Evolutionary conservation across 805 yeast genomes (phyloP).

Genomic region (Cyberlindnera xylosilytica): DNA sequence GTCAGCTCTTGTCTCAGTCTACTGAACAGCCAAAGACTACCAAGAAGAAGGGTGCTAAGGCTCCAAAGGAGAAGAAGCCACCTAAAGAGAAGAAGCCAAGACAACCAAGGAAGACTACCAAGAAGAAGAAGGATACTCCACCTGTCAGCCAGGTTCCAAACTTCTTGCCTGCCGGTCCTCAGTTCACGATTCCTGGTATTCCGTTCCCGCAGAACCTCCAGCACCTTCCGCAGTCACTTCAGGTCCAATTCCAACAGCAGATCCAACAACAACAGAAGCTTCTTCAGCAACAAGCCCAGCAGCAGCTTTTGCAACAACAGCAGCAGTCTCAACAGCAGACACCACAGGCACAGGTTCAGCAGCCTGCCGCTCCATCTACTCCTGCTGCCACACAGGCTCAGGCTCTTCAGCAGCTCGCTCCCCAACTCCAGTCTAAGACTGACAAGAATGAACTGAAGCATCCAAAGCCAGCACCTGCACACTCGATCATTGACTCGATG

Average conservation of each 20-base stretch:
- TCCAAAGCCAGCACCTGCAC: slow-evolving; percentile 23
- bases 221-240: slow-evolving; percentile 21
- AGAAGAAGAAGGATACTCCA: slow-evolving; percentile 26
- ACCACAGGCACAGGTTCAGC: background rate
- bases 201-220: slow-evolving; percentile 24
- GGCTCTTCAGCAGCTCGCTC: background rate
- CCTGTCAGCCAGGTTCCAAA: slow-evolving; percentile 24
- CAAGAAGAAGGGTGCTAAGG: slow-evolving; percentile 19
- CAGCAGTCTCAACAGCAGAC: background rate
- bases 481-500: slow-evolving; percentile 21
- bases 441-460: slow-evolving; percentile 14
- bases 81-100: slow-evolving; percentile 27
- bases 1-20: slow-evolving; percentile 26
- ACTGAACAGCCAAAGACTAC: slow-evolving; percentile 14
- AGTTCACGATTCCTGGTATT: slow-evolving; percentile 16
- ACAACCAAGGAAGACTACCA: slow-evolving; percentile 27
- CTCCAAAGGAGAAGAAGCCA: slow-evolving; percentile 23
- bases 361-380: background rate
- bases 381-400: background rate
- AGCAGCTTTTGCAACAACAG: slow-evolving; percentile 7
- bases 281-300: slow-evolving; percentile 16
- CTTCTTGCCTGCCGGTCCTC: slow-evolving; percentile 20
- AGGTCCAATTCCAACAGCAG: slow-evolving; percentile 25
- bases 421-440: background rate
- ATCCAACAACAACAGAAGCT: slow-evolving; percentile 23